These are phyloP conservation scores for Hibiscus mutabilis DNA, from an alignment of 345 rosid species.

Conservation along the genomic window DNA sequence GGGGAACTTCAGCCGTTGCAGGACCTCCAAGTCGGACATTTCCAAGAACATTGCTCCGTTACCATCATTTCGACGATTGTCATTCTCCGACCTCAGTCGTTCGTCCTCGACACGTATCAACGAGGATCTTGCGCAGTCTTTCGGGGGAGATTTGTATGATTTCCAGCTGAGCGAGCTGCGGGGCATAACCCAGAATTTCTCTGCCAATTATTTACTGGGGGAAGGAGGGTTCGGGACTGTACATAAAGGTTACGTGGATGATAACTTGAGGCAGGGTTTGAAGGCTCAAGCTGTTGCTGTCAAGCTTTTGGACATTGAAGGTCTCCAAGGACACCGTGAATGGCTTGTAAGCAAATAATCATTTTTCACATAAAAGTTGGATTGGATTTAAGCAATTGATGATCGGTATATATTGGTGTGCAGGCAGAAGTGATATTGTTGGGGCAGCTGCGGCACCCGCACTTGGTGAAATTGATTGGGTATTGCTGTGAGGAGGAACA, in stretches of 20 bases:
- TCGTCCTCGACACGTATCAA: conserved; percentile 73
- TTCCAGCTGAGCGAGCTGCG: conserved; percentile 70
- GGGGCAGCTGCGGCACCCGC: conserved; percentile 80
- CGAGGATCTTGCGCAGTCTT: conserved; percentile 63
- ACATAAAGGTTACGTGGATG: conserved; percentile 85
- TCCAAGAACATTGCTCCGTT: conserved; percentile 66
- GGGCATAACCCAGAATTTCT: conserved; percentile 77
- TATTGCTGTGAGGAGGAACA: conserved; percentile 92
- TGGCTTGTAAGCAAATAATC: conserved; percentile 60
- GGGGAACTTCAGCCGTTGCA: conserved; percentile 57
- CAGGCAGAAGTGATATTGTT: conserved; percentile 96
- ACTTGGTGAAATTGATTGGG: conserved; percentile 82
- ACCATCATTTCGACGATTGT: conserved; percentile 68
- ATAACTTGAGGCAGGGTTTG: conserved; percentile 62
- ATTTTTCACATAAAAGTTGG: too few relatives aligned
- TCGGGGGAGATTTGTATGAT: conserved; percentile 66
- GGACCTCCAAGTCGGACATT: conserved; percentile 55
- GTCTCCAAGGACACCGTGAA: conserved; percentile 95
- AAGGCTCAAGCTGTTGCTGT: conserved; percentile 95
- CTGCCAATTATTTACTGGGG: conserved; percentile 60
- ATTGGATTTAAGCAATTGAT: too few relatives aligned
- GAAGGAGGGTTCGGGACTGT: conserved; percentile 98
- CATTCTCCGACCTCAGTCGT: conserved; percentile 73
- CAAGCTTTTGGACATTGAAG: conserved; percentile 87
- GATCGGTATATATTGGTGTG: not conserved